phyloP scores from a whole-genome alignment of 2,329 filamentous ascomycete genomes.

The Cladophialophora psammophila region DNA sequence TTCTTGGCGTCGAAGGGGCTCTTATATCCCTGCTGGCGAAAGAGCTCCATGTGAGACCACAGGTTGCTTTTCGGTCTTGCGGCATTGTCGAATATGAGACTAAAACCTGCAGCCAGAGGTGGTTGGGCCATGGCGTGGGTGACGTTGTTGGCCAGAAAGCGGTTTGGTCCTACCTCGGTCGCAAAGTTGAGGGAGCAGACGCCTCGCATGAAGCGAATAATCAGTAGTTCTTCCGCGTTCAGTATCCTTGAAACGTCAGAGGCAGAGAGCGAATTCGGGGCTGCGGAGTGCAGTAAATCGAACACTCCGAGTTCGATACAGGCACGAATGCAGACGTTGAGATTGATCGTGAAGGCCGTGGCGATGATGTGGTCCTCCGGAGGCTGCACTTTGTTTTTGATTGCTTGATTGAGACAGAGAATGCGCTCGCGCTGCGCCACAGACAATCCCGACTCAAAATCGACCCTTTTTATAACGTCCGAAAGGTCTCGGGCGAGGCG shows the following conservation, averaged over 20 bases:
- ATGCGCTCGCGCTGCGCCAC: not conserved
- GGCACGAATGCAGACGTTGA: conserved; percentile 7
- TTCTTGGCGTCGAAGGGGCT: conserved; percentile 1
- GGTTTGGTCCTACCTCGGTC: not conserved
- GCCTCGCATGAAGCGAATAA: conserved; percentile 5
- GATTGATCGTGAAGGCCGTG: conserved; percentile 1
- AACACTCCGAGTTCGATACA: conserved; percentile 7
- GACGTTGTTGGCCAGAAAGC: conserved; percentile 2
- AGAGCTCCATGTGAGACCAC: conserved; percentile 1
- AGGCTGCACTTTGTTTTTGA: conserved; percentile 9
- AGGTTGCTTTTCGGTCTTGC: conserved; percentile 6
- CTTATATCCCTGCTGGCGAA: not conserved
- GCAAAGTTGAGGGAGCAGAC: not conserved
- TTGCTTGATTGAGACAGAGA: conserved; percentile 2
- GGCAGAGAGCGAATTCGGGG: not conserved
- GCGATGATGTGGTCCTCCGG: conserved; percentile 7
- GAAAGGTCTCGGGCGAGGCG: too few species aligned
- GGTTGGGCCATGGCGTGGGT: conserved; percentile 8
- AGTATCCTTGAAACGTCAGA: not conserved
- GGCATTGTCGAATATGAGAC: conserved; percentile 3
- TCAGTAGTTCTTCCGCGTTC: conserved; percentile 7
- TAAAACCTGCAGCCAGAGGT: conserved; percentile 2
- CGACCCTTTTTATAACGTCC: too few species aligned
- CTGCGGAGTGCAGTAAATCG: conserved; percentile 2
- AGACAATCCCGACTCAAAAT: not conserved